Base-by-base conservation (phyloP, 495 filamentous ascomycete genomes). In the Aspergillus sparsus region DNA sequence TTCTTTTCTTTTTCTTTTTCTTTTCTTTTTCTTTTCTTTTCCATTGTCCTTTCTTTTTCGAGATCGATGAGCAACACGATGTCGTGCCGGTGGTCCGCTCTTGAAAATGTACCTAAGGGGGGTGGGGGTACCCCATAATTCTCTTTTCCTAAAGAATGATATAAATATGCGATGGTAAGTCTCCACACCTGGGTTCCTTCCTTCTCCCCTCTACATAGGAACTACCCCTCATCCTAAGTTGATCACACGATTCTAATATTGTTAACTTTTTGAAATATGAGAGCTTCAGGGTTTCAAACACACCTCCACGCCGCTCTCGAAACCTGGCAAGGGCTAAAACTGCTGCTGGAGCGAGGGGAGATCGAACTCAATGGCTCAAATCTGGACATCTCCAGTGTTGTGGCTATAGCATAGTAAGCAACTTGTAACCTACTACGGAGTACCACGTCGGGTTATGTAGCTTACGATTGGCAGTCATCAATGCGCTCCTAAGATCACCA, bases 381-480 rank as follows among this genome's bases (percentile, higher is more conserved):
- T 21, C 54, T 66, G 18, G 64, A 66, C 36, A 63, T 66, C 47
- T 58, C 64, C 32, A 41, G 53, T 1, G 64, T 66, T 35, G 61
- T 63, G 21, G 64, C 64, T 3, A 58, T 66, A 10, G 64, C 64
- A 33, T 54, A 49, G 64, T 66, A 45, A 41, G 60, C 52, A 6
- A 9, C 31, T 39, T 5, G 12, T 4, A 15, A 8, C 15, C 37
- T 52, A 6, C 15, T 13, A 9, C 12, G 16, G 9, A 36, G 39
- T 37, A 42, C 13, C 6, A 13, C 15, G 2, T 42, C 49, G 21
- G 21, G 21, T 27, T 1, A 15, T 32, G 2, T 10, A 33, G 16
- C 57, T 66, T 6, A 66, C 56, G 15, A 12, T 51, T 9, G 8
- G 9, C 37, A 66, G 64, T 35, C 58, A 66, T 61, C 46, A 53